Base-by-base conservation (phyloP, 768 basidiomycete genomes). In the Cubamyces sp. region DNA sequence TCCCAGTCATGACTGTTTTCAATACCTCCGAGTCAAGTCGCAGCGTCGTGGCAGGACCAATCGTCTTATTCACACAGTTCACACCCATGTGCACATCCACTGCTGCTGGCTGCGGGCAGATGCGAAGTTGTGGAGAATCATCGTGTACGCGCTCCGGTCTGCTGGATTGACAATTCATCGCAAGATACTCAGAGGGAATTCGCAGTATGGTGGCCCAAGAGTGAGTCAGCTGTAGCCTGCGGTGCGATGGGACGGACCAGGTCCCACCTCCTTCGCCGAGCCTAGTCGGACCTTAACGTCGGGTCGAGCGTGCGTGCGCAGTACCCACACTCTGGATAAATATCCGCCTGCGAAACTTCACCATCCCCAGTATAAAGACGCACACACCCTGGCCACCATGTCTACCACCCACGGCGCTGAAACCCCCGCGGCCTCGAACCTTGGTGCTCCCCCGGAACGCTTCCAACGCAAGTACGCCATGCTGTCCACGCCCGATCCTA, bases 401-500 rank as follows among this genome's bases (percentile, higher is more conserved):
- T 42, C 57, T 41, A 52, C 19, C 57, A 59, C 26, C 48, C 12
- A 21, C 18, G 11, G 11, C 60, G 34, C 34, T 34, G 21, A 40
- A 30, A 21, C 52, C 19, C 26, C 18, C 28, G 23, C 34, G 25
- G 48, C 34, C 19, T 30, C 18, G 15, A 25, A 43, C 51, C 28
- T 45, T 37, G 34, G 34, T 34, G 34, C 34, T 34, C 34, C 30
- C 26, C 41, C 59, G 3, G 19, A 50, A 21, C 52, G 47, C 47
- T 37, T 39, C 47, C 57, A 42, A 23, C 41, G 52, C 21, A n/a
- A 19, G 28, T 25, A 11, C 51, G 37, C 28, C 4, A 64, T 60
- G 61, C 50, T 56, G n/a, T 56, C 50, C 57, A 53, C 74, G 9
- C 51, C 61, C 49, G 54, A 62, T 50, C 49, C 54, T 5, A 78